phyloP scores from a whole-genome alignment of 2,329 filamentous ascomycete genomes.

The Podosphaera xanthii region DNA sequence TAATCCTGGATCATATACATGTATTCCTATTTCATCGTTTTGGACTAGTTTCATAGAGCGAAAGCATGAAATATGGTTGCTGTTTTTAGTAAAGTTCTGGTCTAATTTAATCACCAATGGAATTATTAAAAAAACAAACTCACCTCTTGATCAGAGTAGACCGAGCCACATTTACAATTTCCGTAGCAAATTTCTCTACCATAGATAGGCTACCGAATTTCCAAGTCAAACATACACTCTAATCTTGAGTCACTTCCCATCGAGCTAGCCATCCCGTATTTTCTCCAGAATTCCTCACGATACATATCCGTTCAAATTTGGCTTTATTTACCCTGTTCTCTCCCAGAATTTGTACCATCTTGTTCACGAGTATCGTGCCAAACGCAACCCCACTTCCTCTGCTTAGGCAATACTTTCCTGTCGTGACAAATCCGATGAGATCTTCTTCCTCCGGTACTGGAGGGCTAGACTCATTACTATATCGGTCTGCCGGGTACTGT shows the following conservation, averaged over 20 bases:
- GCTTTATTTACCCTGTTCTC: slow-evolving; percentile 8
- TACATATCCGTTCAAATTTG: slow-evolving; percentile 36
- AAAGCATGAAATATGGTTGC: neutral
- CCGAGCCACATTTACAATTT: neutral
- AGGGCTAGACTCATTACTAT: slow-evolving; percentile 27
- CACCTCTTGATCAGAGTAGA: neutral
- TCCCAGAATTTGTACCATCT: slow-evolving; percentile 16
- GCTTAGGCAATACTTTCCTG: slow-evolving; percentile 59
- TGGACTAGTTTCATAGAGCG: neutral
- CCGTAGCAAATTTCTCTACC: too few relatives aligned
- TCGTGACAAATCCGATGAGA: slow-evolving; percentile 75
- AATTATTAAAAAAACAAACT: neutral
- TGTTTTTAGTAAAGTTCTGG: neutral
- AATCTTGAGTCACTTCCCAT: slow-evolving; percentile 34
- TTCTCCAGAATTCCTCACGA: slow-evolving; percentile 65
- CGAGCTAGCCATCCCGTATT: slow-evolving; percentile 52
- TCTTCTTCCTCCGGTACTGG: slow-evolving; percentile 51
- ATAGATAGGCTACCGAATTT: too few relatives aligned
- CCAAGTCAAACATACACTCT: too few relatives aligned
- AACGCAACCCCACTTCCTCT: slow-evolving; percentile 56
- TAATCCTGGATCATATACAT: too few relatives aligned
- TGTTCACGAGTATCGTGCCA: slow-evolving; percentile 41
- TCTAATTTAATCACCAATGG: neutral
- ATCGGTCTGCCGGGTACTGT: slow-evolving; percentile 16
- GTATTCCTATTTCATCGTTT: too few relatives aligned